phyloP scores from a whole-genome alignment of 176 grass and related monocot genomes.

The Sorghum bicolor region Sorghum_bicolor_NCBIv3 NC_012875.2:41704501-41705000 shows the following conservation, averaged over 20 bases:
- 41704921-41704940: too few species aligned
- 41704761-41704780: neutral
- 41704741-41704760: too few species aligned
- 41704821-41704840: neutral
- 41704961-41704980: slow-evolving; percentile 39
- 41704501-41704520: neutral
- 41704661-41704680: too few species aligned
- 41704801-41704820: neutral
- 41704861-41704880: neutral
- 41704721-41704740: too few species aligned
- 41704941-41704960: slow-evolving; percentile 7
- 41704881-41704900: neutral
- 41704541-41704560: neutral
- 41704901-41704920: neutral
- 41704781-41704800: neutral
- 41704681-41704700: too few species aligned
- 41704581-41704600: neutral
- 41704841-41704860: neutral
- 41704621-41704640: neutral
- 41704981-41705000: slow-evolving; percentile 31
- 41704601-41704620: neutral
- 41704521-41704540: neutral
- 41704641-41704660: too few species aligned
- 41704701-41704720: too few species aligned
- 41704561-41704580: neutral